These are phyloP conservation scores for Solanum peruvianum DNA, from an alignment of 257 asterid genomes.

Conservation along the genomic window DNA sequence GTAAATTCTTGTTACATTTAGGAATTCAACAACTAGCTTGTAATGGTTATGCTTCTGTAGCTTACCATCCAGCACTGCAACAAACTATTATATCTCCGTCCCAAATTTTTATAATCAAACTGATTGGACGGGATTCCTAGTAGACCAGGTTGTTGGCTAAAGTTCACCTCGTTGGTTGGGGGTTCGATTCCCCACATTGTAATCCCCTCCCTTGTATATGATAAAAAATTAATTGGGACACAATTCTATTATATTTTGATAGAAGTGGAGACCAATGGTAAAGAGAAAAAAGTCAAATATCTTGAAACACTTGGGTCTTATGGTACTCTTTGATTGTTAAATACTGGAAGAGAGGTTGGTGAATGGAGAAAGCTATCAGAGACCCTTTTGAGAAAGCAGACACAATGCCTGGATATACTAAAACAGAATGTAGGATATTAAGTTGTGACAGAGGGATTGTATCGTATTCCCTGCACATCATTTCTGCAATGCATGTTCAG, in stretches of 20 bases:
- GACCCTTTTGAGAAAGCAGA: not conserved
- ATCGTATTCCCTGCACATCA: not conserved
- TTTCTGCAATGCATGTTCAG: not conserved
- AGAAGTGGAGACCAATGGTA: not conserved
- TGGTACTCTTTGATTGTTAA: not conserved
- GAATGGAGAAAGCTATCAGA: not conserved
- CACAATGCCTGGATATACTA: not conserved
- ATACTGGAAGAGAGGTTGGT: not conserved
- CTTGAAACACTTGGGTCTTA: not conserved
- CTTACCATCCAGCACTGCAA: not conserved
- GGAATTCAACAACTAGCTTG: not conserved
- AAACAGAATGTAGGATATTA: not conserved
- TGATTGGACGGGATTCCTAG: not conserved
- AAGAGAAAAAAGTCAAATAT: not conserved
- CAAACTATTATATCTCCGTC: not conserved
- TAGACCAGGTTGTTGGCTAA: not conserved
- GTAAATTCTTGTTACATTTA: not conserved
- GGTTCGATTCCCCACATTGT: not conserved
- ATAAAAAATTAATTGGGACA: not conserved
- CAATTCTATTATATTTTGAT: not conserved
- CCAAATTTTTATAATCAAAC: not conserved
- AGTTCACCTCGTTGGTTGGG: not conserved
- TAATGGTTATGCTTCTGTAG: not conserved
- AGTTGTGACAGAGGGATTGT: not conserved
- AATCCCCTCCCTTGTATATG: not conserved